These are phyloP conservation scores for Schwanniomyces pseudopolymorphus DNA, from an alignment of 805 yeast genomes.

Conservation along the genomic window DNA sequence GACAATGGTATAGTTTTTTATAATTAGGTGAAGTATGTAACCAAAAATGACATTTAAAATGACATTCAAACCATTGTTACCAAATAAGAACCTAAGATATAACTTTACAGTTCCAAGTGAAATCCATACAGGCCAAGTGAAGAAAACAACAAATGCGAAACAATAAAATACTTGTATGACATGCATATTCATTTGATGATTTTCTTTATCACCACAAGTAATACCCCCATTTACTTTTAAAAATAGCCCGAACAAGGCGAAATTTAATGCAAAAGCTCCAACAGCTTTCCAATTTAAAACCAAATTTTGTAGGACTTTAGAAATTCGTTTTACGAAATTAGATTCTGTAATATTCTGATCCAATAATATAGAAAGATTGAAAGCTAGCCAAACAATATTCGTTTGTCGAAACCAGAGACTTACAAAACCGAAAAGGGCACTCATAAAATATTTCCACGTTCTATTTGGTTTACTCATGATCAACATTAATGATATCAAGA, in stretches of 20 bases:
- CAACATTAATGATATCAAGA: slow-evolving; percentile 54
- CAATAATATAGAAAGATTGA: slow-evolving; percentile 53
- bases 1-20: slow-evolving; percentile 63
- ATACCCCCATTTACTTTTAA: slow-evolving; percentile 74
- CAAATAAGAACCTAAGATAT: slow-evolving; percentile 36
- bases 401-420: slow-evolving; percentile 87
- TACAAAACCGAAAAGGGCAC: slow-evolving; percentile 57
- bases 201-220: slow-evolving; percentile 87
- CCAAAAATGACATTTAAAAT: slow-evolving; percentile 13
- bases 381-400: slow-evolving; percentile 81
- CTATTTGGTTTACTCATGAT: slow-evolving; percentile 30
- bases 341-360: slow-evolving; percentile 41
- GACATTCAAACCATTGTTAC: slow-evolving; percentile 17
- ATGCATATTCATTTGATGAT: slow-evolving; percentile 73
- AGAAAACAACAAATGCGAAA: slow-evolving; percentile 55
- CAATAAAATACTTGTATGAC: slow-evolving; percentile 82
- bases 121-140: slow-evolving; percentile 77
- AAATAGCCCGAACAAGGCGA: slow-evolving; percentile 54
- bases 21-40: slow-evolving; percentile 40
- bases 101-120: slow-evolving; percentile 37
- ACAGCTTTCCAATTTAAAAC: slow-evolving; percentile 20
- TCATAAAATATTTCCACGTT: slow-evolving; percentile 23
- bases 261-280: slow-evolving; percentile 55
- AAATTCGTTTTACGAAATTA: slow-evolving; percentile 6
- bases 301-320: slow-evolving; percentile 12